phyloP scores from a whole-genome alignment of 768 basidiomycete species.

The Cantharellus anzutake region DNA sequence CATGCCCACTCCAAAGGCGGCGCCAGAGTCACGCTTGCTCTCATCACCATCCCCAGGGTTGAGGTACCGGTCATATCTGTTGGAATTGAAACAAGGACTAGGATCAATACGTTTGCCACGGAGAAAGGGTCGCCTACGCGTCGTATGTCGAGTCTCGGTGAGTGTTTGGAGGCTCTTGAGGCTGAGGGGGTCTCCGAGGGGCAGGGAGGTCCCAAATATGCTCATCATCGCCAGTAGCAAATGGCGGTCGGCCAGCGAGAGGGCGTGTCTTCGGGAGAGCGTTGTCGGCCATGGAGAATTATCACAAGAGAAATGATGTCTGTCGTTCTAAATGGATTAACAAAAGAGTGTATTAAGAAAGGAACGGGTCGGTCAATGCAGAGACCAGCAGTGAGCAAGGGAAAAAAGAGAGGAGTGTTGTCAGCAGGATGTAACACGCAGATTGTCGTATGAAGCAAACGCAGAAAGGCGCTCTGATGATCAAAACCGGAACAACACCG shows the following conservation, averaged over 20 bases:
- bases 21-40: conserved; percentile 3
- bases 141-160: conserved; percentile 6
- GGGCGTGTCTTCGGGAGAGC: neutral
- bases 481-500: neutral
- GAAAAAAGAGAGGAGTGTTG: neutral
- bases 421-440: too few species aligned
- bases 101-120: neutral
- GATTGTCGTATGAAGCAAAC: too few species aligned
- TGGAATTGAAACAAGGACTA: neutral
- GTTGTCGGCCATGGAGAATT: neutral
- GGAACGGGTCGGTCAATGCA: neutral
- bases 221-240: conserved; percentile 9
- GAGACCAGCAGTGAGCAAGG: neutral
- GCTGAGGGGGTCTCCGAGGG: neutral
- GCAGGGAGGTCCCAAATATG: neutral
- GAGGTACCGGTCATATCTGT: neutral
- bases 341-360: neutral
- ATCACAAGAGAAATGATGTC: neutral
- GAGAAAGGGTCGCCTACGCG: conserved; percentile 3
- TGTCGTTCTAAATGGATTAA: neutral
- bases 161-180: neutral
- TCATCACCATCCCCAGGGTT: neutral
- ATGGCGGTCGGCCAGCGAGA: conserved; percentile 7
- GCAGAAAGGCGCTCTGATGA: too few species aligned
- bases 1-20: conserved; percentile 7